Conservation (phyloP, 371 early-diverging fungal genomes). For the Globomyces sp. region DNA sequence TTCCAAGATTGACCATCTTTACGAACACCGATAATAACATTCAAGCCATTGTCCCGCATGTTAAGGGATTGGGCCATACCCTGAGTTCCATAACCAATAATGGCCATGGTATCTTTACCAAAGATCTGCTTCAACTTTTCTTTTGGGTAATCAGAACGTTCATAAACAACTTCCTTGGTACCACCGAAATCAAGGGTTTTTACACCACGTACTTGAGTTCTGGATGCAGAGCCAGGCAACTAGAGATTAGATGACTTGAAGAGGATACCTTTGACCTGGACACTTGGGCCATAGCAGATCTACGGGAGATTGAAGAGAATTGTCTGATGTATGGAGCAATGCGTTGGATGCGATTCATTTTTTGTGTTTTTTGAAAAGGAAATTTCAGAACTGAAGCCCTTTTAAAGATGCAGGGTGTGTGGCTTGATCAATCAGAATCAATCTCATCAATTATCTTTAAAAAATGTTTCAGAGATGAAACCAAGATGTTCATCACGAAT, state of each 20-base stretch:
- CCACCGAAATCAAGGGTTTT: slow-evolving; percentile 96
- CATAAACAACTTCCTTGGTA: slow-evolving; percentile 88
- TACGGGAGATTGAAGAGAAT: slow-evolving; percentile 9
- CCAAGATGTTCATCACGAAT: not conserved
- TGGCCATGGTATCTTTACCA: slow-evolving; percentile 90
- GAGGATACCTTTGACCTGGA: slow-evolving; percentile 7
- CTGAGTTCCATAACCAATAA: slow-evolving; percentile 97
- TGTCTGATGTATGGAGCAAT: not conserved
- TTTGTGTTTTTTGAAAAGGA: no score
- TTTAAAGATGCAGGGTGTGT: no score
- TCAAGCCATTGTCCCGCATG: slow-evolving; percentile 94
- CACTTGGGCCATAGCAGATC: not conserved
- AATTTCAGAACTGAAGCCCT: no score
- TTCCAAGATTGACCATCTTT: slow-evolving; percentile 89
- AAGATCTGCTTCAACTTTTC: slow-evolving; percentile 89
- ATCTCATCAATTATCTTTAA: not conserved
- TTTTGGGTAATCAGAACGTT: slow-evolving; percentile 90
- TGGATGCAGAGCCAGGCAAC: not conserved
- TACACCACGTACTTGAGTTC: slow-evolving; percentile 61
- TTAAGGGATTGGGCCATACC: slow-evolving; percentile 96
- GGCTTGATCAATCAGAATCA: not conserved
- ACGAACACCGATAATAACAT: slow-evolving; percentile 94
- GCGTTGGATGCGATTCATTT: no score
- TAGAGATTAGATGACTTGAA: not conserved
- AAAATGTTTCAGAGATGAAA: not conserved